Conservation (phyloP, 2,329 filamentous ascomycete species). For the Aschersonia sp. region DNA sequence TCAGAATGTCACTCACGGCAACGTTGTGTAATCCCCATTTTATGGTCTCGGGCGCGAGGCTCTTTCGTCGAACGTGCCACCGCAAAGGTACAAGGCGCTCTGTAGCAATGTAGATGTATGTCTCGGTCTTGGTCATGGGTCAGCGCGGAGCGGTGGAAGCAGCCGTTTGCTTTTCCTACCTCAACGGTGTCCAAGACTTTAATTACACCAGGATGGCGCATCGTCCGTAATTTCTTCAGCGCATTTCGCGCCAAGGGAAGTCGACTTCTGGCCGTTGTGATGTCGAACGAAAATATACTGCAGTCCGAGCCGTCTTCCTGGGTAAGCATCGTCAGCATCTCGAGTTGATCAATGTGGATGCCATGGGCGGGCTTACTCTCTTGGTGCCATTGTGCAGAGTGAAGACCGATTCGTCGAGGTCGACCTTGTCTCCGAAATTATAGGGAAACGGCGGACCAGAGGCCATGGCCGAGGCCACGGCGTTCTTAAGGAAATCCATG, state of each 20-base stretch:
- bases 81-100: conserved; percentile 75
- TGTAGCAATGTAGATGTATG: conserved; percentile 91
- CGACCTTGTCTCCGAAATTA: conserved; percentile 80
- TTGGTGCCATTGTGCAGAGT: conserved; percentile 89
- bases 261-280: conserved; percentile 62
- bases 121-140: conserved; percentile 54
- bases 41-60: conserved; percentile 75
- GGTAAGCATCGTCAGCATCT: neutral
- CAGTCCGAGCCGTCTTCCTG: conserved; percentile 90
- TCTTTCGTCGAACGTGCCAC: conserved; percentile 84
- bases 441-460: conserved; percentile 91
- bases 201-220: conserved; percentile 88
- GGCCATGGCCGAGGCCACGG: conserved; percentile 89
- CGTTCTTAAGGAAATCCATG: conserved; percentile 98
- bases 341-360: neutral
- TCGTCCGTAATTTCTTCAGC: conserved; percentile 79
- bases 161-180: conserved; percentile 28
- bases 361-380: conserved; percentile 38
- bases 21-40: conserved; percentile 92
- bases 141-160: conserved; percentile 7
- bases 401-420: conserved; percentile 90
- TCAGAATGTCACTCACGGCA: conserved; percentile 40
- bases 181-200: conserved; percentile 91
- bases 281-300: conserved; percentile 94
- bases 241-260: conserved; percentile 86